A percentile compares a stretch with the other conserved stretches of the same genome.
These are phyloP conservation scores for Boletus edulis DNA, from an alignment of 768 basidiomycete genomes.

Conservation along the genomic window DNA sequence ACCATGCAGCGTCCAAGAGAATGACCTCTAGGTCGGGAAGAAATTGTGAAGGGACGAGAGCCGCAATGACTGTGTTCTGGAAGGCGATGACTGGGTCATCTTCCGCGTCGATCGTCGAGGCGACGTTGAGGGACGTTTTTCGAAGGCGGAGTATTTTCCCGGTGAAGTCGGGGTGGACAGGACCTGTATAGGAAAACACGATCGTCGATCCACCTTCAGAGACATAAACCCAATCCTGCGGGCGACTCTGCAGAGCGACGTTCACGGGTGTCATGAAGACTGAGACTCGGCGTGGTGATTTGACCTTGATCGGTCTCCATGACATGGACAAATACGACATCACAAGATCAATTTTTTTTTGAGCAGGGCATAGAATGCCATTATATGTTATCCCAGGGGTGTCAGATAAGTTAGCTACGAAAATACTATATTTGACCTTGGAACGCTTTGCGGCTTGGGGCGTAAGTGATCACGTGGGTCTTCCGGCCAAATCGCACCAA, in stretches of 20 bases:
- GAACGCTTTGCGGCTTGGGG: no score
- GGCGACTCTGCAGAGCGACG: constrained; percentile 31
- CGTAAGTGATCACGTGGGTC: no score
- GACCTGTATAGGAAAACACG: constrained; percentile 80
- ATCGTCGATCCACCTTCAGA: constrained; percentile 93
- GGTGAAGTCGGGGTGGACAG: constrained; percentile 46
- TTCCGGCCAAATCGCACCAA: no score
- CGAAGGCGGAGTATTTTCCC: constrained; percentile 76
- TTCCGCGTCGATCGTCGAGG: constrained; percentile 28
- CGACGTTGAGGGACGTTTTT: constrained; percentile 42
- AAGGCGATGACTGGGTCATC: constrained; percentile 50
- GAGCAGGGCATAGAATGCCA: no score
- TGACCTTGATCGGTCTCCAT: no score
- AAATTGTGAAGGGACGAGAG: constrained; percentile 57
- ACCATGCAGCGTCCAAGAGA: constrained; percentile 50
- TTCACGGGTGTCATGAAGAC: constrained; percentile 12
- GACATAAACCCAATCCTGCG: constrained; percentile 74
- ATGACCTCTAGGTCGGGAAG: constrained; percentile 60
- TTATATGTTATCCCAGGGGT: no score
- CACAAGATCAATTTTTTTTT: no score
- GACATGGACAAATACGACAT: not conserved
- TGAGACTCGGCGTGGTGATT: no score
- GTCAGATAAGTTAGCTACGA: no score
- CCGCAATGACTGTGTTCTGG: constrained; percentile 59
- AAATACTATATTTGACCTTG: no score